phyloP scores from a whole-genome alignment of 2,329 filamentous ascomycete species.

The Cercospora canescens region DNA sequence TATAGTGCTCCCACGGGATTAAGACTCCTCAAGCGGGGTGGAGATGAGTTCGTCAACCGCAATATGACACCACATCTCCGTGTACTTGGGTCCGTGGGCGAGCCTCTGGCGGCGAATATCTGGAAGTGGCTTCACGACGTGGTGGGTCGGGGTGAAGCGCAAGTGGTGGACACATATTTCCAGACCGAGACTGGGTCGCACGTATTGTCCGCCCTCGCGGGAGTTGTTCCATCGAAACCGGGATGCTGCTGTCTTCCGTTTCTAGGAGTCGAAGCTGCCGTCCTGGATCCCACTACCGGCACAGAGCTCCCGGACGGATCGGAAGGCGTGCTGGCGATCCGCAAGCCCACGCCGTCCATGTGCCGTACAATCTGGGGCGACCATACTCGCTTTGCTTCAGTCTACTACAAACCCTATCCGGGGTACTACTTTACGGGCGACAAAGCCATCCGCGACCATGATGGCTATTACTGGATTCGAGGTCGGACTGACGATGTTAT shows the following conservation, averaged over 20 bases:
- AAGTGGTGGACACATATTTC: constrained; percentile 98
- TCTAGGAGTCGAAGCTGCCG: constrained; percentile 95
- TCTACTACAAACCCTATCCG: constrained; percentile 94
- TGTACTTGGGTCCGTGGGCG: constrained; percentile 89
- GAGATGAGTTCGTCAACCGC: constrained; percentile 81
- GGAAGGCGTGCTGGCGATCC: constrained; percentile 92
- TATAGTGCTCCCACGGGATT: constrained; percentile 87
- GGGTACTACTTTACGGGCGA: constrained; percentile 97
- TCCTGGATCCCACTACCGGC: constrained; percentile 92
- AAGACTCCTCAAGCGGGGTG: constrained; percentile 76
- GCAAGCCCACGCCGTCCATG: constrained; percentile 97
- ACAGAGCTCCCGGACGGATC: constrained; percentile 91
- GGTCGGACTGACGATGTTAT: constrained; percentile 77
- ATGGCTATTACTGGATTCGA: constrained; percentile 65
- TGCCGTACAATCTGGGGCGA: constrained; percentile 94
- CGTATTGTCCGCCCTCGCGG: constrained; percentile 88
- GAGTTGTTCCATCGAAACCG: constrained; percentile 92
- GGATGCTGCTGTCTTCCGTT: constrained; percentile 93
- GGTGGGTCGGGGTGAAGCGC: constrained; percentile 86
- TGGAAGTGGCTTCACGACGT: constrained; percentile 98
- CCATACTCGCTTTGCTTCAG: constrained; percentile 97
- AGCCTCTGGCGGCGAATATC: constrained; percentile 94
- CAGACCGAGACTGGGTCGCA: constrained; percentile 97
- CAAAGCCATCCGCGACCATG: constrained; percentile 66
- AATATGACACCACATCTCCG: constrained; percentile 96